phyloP scores from a whole-genome alignment of 495 filamentous ascomycete species.

The Pyrenula aspistea region DNA sequence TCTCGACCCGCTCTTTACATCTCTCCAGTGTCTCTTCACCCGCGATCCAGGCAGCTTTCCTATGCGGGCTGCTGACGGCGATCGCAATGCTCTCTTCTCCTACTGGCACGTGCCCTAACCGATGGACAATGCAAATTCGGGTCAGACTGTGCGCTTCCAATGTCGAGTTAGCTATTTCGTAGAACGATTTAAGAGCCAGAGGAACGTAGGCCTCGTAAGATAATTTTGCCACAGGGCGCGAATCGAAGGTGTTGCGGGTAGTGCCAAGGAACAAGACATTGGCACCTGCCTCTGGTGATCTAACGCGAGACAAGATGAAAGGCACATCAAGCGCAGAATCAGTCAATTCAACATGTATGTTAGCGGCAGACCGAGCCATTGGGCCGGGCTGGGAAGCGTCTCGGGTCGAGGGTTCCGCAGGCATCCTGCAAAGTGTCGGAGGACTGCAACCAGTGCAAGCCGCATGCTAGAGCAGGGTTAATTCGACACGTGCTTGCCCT shows the following conservation, averaged over 20 bases:
- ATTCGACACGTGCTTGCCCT: too few relatives aligned
- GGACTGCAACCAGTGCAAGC: too few relatives aligned
- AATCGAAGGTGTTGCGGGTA: slow-evolving; percentile 72
- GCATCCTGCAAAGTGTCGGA: neutral
- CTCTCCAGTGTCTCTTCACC: slow-evolving; percentile 84
- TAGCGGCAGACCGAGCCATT: neutral
- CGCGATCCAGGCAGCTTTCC: slow-evolving; percentile 77
- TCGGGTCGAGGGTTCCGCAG: neutral
- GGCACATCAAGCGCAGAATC: neutral
- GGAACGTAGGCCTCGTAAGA: slow-evolving; percentile 73
- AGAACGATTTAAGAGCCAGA: slow-evolving; percentile 64
- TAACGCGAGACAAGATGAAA: slow-evolving; percentile 45
- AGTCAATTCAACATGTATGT: neutral
- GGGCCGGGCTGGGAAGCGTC: neutral
- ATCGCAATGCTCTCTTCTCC: slow-evolving; percentile 88
- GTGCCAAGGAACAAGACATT: slow-evolving; percentile 84
- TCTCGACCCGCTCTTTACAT: slow-evolving; percentile 76
- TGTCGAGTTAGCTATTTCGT: slow-evolving; percentile 50
- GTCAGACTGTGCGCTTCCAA: slow-evolving; percentile 46
- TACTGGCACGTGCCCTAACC: slow-evolving; percentile 77
- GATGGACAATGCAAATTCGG: slow-evolving; percentile 69
- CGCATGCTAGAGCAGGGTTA: too few relatives aligned
- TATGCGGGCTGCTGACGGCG: slow-evolving; percentile 73
- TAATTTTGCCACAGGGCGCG: slow-evolving; percentile 62
- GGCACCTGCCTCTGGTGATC: slow-evolving; percentile 72